Percentiles rank a stretch among this genome's conserved stretches.
phyloP scores from a whole-genome alignment of 805 yeast species.

The Nakazawaea holstii region DNA sequence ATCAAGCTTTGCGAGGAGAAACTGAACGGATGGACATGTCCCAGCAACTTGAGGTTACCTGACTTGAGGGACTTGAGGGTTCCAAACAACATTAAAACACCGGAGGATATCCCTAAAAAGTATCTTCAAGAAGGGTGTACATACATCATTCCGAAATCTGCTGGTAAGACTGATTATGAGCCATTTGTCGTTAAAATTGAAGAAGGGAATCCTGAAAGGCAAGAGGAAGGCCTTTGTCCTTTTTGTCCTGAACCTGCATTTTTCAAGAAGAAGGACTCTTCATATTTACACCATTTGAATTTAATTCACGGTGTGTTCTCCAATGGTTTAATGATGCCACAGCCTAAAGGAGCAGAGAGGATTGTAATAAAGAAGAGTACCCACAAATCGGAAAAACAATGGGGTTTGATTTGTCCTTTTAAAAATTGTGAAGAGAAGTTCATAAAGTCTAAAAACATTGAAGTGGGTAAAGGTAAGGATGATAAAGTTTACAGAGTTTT shows the following conservation, averaged over 20 bases:
- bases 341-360: conserved; percentile 14
- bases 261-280: conserved; percentile 23
- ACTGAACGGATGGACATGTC: no score
- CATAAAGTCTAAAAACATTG: conserved; percentile 1
- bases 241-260: conserved; percentile 12
- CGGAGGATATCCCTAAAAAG: no score
- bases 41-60: no score
- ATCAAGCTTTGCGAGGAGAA: no score
- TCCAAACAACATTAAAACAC: no score
- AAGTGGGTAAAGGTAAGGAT: no score
- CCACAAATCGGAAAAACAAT: not conserved
- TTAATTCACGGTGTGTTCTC: conserved; percentile 27
- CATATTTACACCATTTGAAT: conserved; percentile 26
- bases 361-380: not conserved
- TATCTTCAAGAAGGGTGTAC: no score
- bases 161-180: not conserved
- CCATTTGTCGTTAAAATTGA: not conserved
- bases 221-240: conserved; percentile 9
- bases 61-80: no score
- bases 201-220: not conserved
- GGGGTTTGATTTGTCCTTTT: conserved; percentile 7
- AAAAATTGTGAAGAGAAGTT: conserved; percentile 2
- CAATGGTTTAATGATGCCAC: conserved; percentile 21
- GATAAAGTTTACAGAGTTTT: conserved; percentile 4
- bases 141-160: no score